Evolutionary conservation across 2,329 filamentous ascomycete genomes (phyloP), one percentile per base, ranked within the genome.

Genomic region (Emergomyces pasteurianus): DNA sequence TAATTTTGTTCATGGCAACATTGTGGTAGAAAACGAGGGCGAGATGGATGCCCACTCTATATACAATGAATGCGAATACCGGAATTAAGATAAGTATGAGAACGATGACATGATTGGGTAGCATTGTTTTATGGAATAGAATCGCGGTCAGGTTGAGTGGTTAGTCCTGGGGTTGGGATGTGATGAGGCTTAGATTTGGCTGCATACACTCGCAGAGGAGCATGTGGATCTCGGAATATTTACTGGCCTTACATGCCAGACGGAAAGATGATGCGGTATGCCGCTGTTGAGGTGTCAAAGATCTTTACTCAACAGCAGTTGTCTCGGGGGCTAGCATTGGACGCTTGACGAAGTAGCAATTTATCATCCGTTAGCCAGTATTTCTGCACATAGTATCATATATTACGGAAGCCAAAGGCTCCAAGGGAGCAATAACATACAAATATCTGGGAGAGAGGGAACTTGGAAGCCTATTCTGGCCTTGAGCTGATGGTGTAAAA

Each of bases 61-160:
- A 70, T 18, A 65, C 46, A 18, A 57, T 28, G 53, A 64, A 66
- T 10, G 60, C 60, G 40, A 68, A 63, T 31, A 66, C 16, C 2
- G 67, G 66, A 36, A 70, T 60, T 14, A 67, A 58, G 23, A 68
- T 8, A 43, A 71, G 64, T 60, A 68, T 64, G 31, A 71, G 42
- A 38, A 69, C 58, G 46, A 71, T 66, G 4, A 58, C 59, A 43
- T 68, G 58, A 26, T 63, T 67, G 16, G 61, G 52, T 34, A 65
- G 64, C 68, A 70, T 70, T n/a, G 43, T 55, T 57, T 36, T 31
- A 2, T n/a, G 28, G 9, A 10, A 9, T 21, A n/a, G 9, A 36
- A 21, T 53, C 31, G 6, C 18, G 28, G 6, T 31, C 9, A 4
- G 21, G 49, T 9, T n/a, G 49, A 34, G 28, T 34, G 26, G 31